Percentiles rank a stretch among this genome's conserved stretches.
phyloP scores from a whole-genome alignment of 2,329 filamentous ascomycete genomes.

The Teratosphaeria pseudoeucalypti region DNA sequence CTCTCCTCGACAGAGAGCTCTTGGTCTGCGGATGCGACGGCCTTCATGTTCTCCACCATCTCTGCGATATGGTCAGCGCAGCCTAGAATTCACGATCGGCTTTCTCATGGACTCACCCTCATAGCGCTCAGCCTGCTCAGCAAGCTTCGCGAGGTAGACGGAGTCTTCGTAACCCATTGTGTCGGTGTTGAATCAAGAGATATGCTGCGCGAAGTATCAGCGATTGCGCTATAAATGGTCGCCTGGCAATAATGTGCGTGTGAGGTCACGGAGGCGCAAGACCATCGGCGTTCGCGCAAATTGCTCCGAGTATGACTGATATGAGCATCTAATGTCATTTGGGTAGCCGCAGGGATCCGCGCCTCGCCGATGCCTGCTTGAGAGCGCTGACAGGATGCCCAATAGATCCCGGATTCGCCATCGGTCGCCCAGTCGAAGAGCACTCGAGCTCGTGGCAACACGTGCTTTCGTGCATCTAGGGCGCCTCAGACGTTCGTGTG shows the following conservation, averaged over 20 bases:
- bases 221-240: not conserved
- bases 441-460: not conserved
- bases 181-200: slow-evolving; percentile 2
- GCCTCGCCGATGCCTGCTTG: not conserved
- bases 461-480: not conserved
- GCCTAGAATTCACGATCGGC: not conserved
- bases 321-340: not conserved
- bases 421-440: not conserved
- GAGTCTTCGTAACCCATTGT: slow-evolving; percentile 98
- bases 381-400: not conserved
- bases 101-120: slow-evolving; percentile 55
- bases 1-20: slow-evolving; percentile 75
- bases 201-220: not conserved
- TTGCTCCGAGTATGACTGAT: not conserved
- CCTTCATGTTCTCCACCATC: slow-evolving; percentile 99
- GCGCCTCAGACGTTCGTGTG: not conserved
- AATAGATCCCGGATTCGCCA: not conserved
- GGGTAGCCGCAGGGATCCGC: not conserved
- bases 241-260: not conserved
- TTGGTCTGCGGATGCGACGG: slow-evolving; percentile 71
- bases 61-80: slow-evolving; percentile 50
- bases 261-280: not conserved
- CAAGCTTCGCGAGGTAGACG: slow-evolving; percentile 99
- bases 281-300: not conserved
- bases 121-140: slow-evolving; percentile 99